A percentile compares a stretch with the other conserved stretches of the same genome.
phyloP scores from a whole-genome alignment of 805 yeast genomes.

The Suhomyces xylopsoci region DNA sequence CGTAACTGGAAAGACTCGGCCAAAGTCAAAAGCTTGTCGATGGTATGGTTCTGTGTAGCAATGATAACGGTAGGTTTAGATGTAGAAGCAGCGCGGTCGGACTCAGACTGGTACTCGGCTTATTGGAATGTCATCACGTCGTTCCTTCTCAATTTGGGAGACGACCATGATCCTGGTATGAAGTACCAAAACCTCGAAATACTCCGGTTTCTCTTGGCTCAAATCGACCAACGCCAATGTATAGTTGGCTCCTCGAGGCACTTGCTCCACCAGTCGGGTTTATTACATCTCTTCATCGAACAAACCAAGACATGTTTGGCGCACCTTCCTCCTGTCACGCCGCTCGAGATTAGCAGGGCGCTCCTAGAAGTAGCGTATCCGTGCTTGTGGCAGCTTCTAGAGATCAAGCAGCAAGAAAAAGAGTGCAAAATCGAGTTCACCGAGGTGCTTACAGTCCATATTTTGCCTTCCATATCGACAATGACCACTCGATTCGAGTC shows the following conservation, averaged over 20 bases:
- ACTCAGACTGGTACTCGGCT: slow-evolving; percentile 6
- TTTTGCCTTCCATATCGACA: slow-evolving; percentile 20
- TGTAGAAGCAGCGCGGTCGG: not conserved
- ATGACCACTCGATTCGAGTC: slow-evolving; percentile 10
- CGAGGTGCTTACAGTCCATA: slow-evolving; percentile 22
- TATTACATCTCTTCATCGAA: slow-evolving; percentile 24
- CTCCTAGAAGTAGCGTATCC: slow-evolving; percentile 24
- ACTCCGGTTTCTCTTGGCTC: slow-evolving; percentile 13
- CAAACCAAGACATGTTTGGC: slow-evolving; percentile 22
- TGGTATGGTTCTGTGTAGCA: slow-evolving; percentile 22
- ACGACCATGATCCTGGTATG: slow-evolving; percentile 28
- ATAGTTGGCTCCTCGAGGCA: not conserved
- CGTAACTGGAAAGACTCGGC: slow-evolving; percentile 24
- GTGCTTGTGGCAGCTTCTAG: slow-evolving; percentile 11
- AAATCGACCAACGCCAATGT: not conserved
- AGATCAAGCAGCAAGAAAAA: slow-evolving; percentile 2
- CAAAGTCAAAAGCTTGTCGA: slow-evolving; percentile 23
- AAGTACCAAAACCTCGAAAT: slow-evolving; percentile 25
- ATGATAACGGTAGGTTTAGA: slow-evolving; percentile 1
- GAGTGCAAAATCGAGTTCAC: slow-evolving; percentile 5
- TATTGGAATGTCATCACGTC: slow-evolving; percentile 29
- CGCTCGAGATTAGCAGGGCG: slow-evolving; percentile 16
- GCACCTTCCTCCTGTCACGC: slow-evolving; percentile 29
- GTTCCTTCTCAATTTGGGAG: slow-evolving; percentile 32
- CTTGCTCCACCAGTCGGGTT: slow-evolving; percentile 22